Percentiles rank a stretch among this genome's conserved stretches.
These are phyloP conservation scores for Fusarium phyllophilum DNA, from an alignment of 2,329 filamentous ascomycete species.

Conservation along the genomic window DNA sequence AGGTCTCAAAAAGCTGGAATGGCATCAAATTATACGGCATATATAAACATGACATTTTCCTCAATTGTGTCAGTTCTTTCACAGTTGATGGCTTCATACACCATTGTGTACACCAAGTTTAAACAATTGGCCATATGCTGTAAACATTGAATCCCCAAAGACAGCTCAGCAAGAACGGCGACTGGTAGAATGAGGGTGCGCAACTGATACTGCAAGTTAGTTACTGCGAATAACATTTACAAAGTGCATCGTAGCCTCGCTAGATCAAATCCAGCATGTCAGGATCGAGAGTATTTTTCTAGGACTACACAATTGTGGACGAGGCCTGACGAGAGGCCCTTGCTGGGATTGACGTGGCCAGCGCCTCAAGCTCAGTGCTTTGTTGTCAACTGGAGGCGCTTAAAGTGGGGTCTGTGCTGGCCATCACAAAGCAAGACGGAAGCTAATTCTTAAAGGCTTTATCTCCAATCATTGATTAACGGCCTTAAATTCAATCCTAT, in stretches of 20 bases:
- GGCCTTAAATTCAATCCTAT: rapidly evolving
- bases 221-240: rapidly evolving
- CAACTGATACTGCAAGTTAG: neutral
- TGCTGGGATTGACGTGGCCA: neutral
- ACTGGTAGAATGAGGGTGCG: rapidly evolving
- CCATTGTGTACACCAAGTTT: rapidly evolving
- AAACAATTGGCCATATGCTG: rapidly evolving
- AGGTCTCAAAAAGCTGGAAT: neutral
- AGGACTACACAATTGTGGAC: neutral
- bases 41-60: rapidly evolving
- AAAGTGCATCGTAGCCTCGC: neutral
- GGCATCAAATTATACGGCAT: rapidly evolving
- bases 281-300: rapidly evolving
- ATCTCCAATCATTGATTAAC: rapidly evolving
- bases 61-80: neutral
- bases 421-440: rapidly evolving
- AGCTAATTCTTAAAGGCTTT: rapidly evolving
- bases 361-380: neutral
- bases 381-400: neutral
- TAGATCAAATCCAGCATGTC: rapidly evolving
- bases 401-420: neutral
- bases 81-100: no score
- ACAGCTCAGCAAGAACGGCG: rapidly evolving
- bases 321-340: neutral
- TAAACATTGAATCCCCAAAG: rapidly evolving